Conservation (phyloP, 1,139 yeast genomes). For the Suzukiozyma palmioleophila region DNA sequence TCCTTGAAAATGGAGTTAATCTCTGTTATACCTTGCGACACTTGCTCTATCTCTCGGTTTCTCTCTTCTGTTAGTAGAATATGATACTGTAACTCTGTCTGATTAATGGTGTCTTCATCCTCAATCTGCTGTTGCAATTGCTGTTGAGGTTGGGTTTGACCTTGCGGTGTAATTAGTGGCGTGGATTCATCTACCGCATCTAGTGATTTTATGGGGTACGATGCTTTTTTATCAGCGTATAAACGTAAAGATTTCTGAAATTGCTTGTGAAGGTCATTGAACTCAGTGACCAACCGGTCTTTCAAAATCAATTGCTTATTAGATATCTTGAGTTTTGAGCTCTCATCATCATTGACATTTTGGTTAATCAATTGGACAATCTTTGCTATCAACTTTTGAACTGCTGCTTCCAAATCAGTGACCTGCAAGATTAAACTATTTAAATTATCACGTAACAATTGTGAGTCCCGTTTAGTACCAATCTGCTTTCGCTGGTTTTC, state of each 20-base stretch:
- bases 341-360: slow-evolving; percentile 16
- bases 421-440: slow-evolving; percentile 28
- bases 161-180: slow-evolving; percentile 18
- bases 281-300: slow-evolving; percentile 35
- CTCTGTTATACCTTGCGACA: slow-evolving; percentile 75
- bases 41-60: slow-evolving; percentile 64
- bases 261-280: slow-evolving; percentile 33
- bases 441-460: slow-evolving; percentile 34
- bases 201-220: slow-evolving; percentile 17
- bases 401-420: slow-evolving; percentile 28
- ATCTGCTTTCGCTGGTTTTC: slow-evolving; percentile 46
- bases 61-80: slow-evolving; percentile 65
- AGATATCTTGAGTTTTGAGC: slow-evolving; percentile 19
- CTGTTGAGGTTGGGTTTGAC: slow-evolving; percentile 14
- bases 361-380: slow-evolving; percentile 31
- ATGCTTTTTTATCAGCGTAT: slow-evolving; percentile 30
- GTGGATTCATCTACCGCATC: slow-evolving; percentile 18
- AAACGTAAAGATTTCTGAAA: slow-evolving; percentile 24
- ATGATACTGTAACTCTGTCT: slow-evolving; percentile 75
- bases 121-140: slow-evolving; percentile 28
- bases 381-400: slow-evolving; percentile 26
- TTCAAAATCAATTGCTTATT: slow-evolving; percentile 37
- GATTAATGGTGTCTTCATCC: slow-evolving; percentile 37
- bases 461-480: slow-evolving; percentile 54
- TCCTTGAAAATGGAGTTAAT: slow-evolving; percentile 83